Evolutionary conservation across 2,329 filamentous ascomycete species (phyloP), one percentile per base, ranked within the genome.

Genomic region (Fusarium multiceps): DNA sequence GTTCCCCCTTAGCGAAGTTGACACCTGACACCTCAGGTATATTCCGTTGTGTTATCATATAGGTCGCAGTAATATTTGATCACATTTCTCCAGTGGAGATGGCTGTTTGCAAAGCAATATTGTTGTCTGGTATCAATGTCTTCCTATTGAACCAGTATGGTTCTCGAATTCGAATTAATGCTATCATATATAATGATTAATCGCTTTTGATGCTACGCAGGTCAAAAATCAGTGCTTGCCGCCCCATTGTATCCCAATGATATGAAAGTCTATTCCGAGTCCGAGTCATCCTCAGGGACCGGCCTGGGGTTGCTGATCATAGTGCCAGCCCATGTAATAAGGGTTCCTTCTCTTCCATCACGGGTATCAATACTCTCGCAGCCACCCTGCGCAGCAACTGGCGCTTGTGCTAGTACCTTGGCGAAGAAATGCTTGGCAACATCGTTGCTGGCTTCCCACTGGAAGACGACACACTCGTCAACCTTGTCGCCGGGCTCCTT

Each of bases 291-390:
- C 1, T 65, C 62, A 16, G 32, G 34, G 0, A 27, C 30, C 30
- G 66, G 67, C 18, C 47, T 41, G 13, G 63, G 42, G 25, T 65
- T 60, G 16, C 25, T 37, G 20, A 51, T 49, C 21, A 71, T 13
- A 7, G 67, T 58, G 1, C 68, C 68, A 47, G 28, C 9, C 55
- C 59, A 71, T 12, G 7, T 48, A 2, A 71, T 53, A 10, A 71
- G 45, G 18, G 11, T 59, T 8, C 67, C 67, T 8, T 61, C 59
- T 11, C 43, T 71, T 3, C 68, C 68, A 5, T 71, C 53, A 50
- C 68, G 55, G 1, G 16, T 46, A 32, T 71, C 68, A 0, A 71
- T 68, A 7, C 67, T 71, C 49, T 71, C 68, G 14, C 46, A 71
- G 3, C 49, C 67, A 9, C 68, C 68, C 6, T 65, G 28, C 1